These are phyloP conservation scores for Penicillium sp. DNA, from an alignment of 2,329 filamentous ascomycete genomes.

Conservation along the genomic window DNA sequence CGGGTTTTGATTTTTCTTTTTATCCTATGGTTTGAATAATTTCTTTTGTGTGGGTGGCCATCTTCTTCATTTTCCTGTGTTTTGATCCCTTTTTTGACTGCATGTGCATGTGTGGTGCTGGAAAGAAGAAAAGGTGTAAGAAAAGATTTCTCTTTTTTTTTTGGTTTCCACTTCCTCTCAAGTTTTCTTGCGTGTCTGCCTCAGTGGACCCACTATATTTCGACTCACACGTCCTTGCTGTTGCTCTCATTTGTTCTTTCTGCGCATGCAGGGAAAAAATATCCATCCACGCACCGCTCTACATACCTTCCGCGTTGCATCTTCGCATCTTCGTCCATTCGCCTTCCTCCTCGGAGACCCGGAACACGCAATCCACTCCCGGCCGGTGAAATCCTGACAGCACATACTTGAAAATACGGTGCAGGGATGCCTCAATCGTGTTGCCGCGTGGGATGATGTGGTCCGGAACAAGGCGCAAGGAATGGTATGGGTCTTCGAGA, in stretches of 20 bases:
- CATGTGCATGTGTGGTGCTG: constrained; percentile 7
- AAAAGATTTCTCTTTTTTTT: constrained; percentile 5
- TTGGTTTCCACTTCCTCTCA: constrained; percentile 13
- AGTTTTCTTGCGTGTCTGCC: constrained; percentile 20
- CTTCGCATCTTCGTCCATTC: neutral
- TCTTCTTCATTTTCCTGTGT: constrained; percentile 20
- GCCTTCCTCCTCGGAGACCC: constrained; percentile 1
- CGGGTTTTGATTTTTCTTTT: constrained; percentile 36
- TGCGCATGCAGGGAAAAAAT: constrained; percentile 12
- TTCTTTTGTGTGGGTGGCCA: constrained; percentile 29
- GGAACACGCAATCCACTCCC: constrained; percentile 5
- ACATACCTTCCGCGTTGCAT: constrained; percentile 10
- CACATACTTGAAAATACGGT: constrained; percentile 6
- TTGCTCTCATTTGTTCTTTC: constrained; percentile 16
- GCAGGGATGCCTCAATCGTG: constrained; percentile 9
- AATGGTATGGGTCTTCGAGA: neutral
- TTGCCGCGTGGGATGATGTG: neutral
- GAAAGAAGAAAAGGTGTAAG: neutral
- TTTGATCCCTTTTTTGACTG: constrained; percentile 13
- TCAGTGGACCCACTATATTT: constrained; percentile 27
- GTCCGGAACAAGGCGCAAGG: neutral
- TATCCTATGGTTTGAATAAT: constrained; percentile 12
- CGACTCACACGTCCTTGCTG: constrained; percentile 21
- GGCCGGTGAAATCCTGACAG: constrained; percentile 12
- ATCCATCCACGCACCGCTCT: constrained; percentile 5